Evolutionary conservation across 2,329 filamentous ascomycete genomes (phyloP), one percentile per base, ranked within the genome.

Genomic region (Parastagonospora nodorum): DNA sequence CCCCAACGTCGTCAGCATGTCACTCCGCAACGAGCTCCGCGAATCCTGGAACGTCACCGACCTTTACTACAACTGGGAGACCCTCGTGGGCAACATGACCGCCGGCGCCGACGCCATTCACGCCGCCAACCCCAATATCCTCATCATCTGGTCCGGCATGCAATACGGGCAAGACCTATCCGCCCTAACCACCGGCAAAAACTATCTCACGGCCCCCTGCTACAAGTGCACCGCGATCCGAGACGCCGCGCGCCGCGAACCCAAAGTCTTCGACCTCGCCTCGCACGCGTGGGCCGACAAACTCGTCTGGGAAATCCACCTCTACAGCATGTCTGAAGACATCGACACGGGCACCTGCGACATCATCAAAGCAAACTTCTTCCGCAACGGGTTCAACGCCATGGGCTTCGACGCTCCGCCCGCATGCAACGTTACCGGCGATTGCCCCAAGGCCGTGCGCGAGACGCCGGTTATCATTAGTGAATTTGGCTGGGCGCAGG

Each of bases 231-330:
- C 72, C 14, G 71, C 71, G 19, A 73, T 67, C 53, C 63, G 76
- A 39, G 77, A 81, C 56, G 77, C 74, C 5, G 50, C 67, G 15
- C 75, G 78, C 5, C 71, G 77, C 12, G 67, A 76, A 2, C 78
- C 79, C 0, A 66, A 76, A 2, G 68, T 75, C 42, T 82, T 82
- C 64, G 74, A 80, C 51, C 68, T 81, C 7, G 74, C 67, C 38
- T 65, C 64, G 33, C 73, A 81, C 60, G 63, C 77, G 7, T 82
- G 78, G 78, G 73, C 75, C 1, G 64, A 80, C 68, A 85, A 85
- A 69, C 76, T 82, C 58, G 81, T 85, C 10, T 85, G 82, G 82
- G 83, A 86, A 69, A 78, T 82, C 62, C 83, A 86, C 70, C 76
- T 79, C 28, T 86, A 85, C 74, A 75, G 73, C 51, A 68, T 69